phyloP scores from a whole-genome alignment of 441 rosid genomes.

The Daphne laureola region DNA sequence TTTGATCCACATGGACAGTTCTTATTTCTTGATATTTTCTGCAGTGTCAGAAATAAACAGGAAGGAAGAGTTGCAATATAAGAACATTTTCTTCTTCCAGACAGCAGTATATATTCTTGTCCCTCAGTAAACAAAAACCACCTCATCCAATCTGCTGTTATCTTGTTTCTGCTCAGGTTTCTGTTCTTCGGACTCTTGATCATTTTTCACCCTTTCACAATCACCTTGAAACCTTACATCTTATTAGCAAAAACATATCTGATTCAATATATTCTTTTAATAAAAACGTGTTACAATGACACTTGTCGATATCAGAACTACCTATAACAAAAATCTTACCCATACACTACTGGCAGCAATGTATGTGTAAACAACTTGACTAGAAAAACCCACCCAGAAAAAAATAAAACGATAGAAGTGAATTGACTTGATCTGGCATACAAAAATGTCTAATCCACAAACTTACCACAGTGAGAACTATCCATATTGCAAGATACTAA shows the following conservation, averaged over 20 bases:
- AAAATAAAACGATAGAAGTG: not conserved
- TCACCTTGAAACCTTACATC: slow-evolving; percentile 20
- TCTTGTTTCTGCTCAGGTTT: slow-evolving; percentile 20
- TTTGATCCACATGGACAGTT: slow-evolving; percentile 83
- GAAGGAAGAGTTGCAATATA: not conserved
- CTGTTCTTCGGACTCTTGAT: slow-evolving; percentile 31
- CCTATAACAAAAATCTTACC: slow-evolving; percentile 5
- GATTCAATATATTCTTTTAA: not conserved
- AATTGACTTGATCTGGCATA: slow-evolving; percentile 11
- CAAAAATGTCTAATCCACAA: slow-evolving; percentile 19
- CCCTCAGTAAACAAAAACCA: slow-evolving; percentile 36
- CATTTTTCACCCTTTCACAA: slow-evolving; percentile 23
- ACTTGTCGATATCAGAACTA: slow-evolving; percentile 8
- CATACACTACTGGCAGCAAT: not conserved
- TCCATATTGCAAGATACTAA: slow-evolving; percentile 21
- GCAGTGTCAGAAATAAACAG: slow-evolving; percentile 12
- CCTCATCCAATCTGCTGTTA: slow-evolving; percentile 32
- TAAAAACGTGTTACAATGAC: not conserved
- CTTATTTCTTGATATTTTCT: slow-evolving; percentile 70
- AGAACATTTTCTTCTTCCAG: not conserved
- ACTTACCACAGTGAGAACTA: slow-evolving; percentile 47
- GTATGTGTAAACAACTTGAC: not conserved
- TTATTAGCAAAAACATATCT: not conserved
- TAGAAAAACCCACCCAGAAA: slow-evolving; percentile 3
- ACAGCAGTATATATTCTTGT: not conserved